Evolutionary conservation across 306 rosid genomes (phyloP).

Genomic region (Amphicarpaea edgeworthii): DNA sequence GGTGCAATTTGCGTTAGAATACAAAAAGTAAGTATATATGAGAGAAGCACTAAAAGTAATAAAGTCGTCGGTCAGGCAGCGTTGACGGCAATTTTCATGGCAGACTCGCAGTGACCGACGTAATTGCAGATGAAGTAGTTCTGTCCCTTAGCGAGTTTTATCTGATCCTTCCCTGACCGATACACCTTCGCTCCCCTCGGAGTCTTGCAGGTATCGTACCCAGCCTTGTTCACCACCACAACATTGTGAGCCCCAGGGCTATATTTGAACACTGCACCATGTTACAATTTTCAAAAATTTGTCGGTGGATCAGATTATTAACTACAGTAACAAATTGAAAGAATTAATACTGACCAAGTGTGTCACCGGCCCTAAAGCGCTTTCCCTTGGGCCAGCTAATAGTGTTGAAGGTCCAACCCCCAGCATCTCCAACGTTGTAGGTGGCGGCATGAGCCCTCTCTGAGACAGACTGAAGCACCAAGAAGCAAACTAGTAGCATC

Average conservation of each 20-base stretch:
- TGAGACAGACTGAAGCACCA: conserved; percentile 48
- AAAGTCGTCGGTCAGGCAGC: too few relatives aligned
- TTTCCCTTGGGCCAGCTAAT: conserved; percentile 66
- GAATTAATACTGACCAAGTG: conserved; percentile 64
- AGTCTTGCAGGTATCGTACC: conserved; percentile 55
- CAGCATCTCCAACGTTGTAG: conserved; percentile 61
- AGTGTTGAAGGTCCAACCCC: conserved; percentile 71
- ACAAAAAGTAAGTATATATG: too few relatives aligned
- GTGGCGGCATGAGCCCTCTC: conserved; percentile 57
- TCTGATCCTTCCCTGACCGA: conserved; percentile 60
- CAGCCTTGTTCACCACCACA: conserved; percentile 57
- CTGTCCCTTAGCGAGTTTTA: conserved; percentile 62
- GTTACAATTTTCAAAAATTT: too few relatives aligned
- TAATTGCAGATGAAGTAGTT: conserved; percentile 72
- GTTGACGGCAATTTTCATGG: conserved; percentile 67
- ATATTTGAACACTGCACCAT: conserved; percentile 68
- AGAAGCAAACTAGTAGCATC: conserved; percentile 46
- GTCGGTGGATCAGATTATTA: too few relatives aligned
- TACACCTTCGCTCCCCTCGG: conserved; percentile 57
- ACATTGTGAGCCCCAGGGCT: conserved; percentile 54
- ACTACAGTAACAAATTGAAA: too few relatives aligned
- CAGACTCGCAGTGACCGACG: conserved; percentile 67
- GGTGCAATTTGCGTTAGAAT: too few relatives aligned
- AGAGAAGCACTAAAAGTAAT: too few relatives aligned
- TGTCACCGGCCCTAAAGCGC: conserved; percentile 77